A percentile compares a stretch with the other conserved stretches of the same genome.
Evolutionary conservation across 805 yeast species (phyloP).

Genomic region (Schwanniomyces occidentalis): DNA sequence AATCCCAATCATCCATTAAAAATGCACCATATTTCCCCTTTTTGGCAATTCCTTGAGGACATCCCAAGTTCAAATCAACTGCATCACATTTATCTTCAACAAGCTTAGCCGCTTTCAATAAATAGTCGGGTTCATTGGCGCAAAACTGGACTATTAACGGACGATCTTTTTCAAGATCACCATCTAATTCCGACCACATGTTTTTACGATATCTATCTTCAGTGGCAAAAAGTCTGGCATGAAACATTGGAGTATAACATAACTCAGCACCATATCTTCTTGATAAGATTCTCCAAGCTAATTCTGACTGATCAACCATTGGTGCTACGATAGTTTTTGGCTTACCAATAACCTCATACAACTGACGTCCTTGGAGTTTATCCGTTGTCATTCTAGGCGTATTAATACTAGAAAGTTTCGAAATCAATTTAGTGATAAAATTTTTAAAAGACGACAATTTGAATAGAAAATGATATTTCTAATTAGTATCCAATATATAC

Average conservation of each 20-base stretch:
- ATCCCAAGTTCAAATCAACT: constrained; percentile 91
- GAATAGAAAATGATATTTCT: too few species aligned
- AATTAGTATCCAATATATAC: too few species aligned
- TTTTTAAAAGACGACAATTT: constrained; percentile 1
- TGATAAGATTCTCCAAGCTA: constrained; percentile 91
- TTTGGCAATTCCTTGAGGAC: constrained; percentile 97
- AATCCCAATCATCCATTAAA: constrained; percentile 95
- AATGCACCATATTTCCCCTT: constrained; percentile 96
- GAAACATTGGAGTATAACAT: constrained; percentile 96
- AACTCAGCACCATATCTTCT: constrained; percentile 89
- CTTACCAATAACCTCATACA: constrained; percentile 65
- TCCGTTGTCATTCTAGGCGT: constrained; percentile 13
- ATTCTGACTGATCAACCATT: constrained; percentile 96
- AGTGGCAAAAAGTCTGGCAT: constrained; percentile 86
- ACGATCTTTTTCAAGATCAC: constrained; percentile 65
- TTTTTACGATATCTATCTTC: constrained; percentile 76
- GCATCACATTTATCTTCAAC: constrained; percentile 91
- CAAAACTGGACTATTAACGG: constrained; percentile 95
- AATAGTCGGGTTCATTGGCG: constrained; percentile 88
- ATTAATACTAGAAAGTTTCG: not conserved
- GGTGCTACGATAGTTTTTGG: constrained; percentile 94
- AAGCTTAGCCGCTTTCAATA: constrained; percentile 75
- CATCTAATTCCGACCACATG: constrained; percentile 74
- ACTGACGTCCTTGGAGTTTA: constrained; percentile 56
- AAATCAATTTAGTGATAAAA: not conserved